Evolutionary conservation across 2,329 filamentous ascomycete genomes (phyloP).

Genomic region (Emmonsiellopsis sp.): DNA sequence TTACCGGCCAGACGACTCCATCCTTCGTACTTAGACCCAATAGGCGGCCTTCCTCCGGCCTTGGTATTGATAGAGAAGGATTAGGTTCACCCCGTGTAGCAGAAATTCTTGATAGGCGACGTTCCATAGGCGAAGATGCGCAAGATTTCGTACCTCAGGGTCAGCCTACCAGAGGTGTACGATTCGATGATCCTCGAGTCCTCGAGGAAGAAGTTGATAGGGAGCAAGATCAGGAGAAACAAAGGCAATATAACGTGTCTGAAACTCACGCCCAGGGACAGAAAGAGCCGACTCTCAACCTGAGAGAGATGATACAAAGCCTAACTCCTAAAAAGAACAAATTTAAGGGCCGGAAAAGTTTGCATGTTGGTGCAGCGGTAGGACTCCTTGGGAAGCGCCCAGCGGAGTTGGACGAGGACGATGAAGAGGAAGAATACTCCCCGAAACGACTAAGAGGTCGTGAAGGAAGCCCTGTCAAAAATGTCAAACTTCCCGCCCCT

Average conservation of each 20-base stretch:
- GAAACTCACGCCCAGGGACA: slow-evolving; percentile 37
- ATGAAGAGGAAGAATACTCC: slow-evolving; percentile 47
- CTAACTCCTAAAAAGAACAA: slow-evolving; percentile 66
- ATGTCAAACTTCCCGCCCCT: slow-evolving; percentile 58
- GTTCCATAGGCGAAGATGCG: slow-evolving; percentile 60
- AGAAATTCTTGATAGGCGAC: slow-evolving; percentile 60
- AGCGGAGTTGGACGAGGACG: slow-evolving; percentile 55
- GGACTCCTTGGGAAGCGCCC: slow-evolving; percentile 68
- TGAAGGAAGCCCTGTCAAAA: slow-evolving; percentile 68
- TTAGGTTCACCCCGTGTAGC: slow-evolving; percentile 67
- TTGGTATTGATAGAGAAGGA: slow-evolving; percentile 60
- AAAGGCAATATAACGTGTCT: slow-evolving; percentile 46
- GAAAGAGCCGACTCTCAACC: slow-evolving; percentile 45
- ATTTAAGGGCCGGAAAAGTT: slow-evolving; percentile 61
- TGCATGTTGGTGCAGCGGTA: slow-evolving; percentile 64
- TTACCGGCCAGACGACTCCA: slow-evolving; percentile 51
- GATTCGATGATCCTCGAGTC: slow-evolving; percentile 56
- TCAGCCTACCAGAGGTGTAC: slow-evolving; percentile 37
- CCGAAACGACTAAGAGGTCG: slow-evolving; percentile 61
- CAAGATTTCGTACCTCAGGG: slow-evolving; percentile 51
- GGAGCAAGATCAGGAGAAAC: slow-evolving; percentile 52
- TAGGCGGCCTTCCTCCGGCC: slow-evolving; percentile 51
- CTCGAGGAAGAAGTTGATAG: slow-evolving; percentile 55
- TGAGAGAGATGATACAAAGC: slow-evolving; percentile 69
- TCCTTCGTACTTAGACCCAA: slow-evolving; percentile 55